These are phyloP conservation scores for Cajanus cajan DNA, from an alignment of 306 rosid species.

Conservation along the genomic window DNA sequence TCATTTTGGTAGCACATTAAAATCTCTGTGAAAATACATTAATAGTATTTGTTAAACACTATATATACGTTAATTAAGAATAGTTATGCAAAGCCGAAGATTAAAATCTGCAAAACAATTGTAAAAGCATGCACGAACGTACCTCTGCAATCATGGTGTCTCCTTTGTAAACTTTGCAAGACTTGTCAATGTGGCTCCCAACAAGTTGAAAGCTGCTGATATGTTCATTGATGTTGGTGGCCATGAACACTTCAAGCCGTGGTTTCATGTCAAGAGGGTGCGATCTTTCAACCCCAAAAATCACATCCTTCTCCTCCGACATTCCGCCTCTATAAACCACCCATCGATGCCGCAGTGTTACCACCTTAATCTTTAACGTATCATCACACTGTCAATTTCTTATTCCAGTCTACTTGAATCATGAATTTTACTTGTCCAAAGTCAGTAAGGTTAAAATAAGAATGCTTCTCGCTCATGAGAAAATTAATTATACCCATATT, in stretches of 20 bases:
- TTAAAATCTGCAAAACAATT: neutral
- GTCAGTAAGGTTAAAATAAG: no score
- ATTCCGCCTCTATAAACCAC: conserved; percentile 29
- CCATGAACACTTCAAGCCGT: conserved; percentile 9
- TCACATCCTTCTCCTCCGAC: conserved; percentile 16
- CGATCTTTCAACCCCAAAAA: conserved; percentile 24
- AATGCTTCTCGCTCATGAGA: no score
- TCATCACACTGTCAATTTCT: neutral
- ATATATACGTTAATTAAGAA: neutral
- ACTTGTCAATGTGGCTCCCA: neutral
- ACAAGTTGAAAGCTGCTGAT: conserved; percentile 26
- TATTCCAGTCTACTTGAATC: neutral
- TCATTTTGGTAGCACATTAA: no score
- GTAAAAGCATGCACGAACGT: neutral
- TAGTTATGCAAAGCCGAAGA: neutral
- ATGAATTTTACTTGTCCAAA: no score
- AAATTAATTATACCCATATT: no score
- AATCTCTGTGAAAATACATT: no score
- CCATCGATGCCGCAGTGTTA: conserved; percentile 34
- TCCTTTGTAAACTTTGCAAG: conserved; percentile 27
- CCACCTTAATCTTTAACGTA: conserved; percentile 2
- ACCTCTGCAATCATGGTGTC: conserved; percentile 23
- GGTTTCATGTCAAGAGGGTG: conserved; percentile 30
- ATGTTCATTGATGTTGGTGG: neutral
- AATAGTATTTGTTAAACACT: no score